phyloP scores from a whole-genome alignment of 2,329 filamentous ascomycete species.

The Ophiostoma quercus region DNA sequence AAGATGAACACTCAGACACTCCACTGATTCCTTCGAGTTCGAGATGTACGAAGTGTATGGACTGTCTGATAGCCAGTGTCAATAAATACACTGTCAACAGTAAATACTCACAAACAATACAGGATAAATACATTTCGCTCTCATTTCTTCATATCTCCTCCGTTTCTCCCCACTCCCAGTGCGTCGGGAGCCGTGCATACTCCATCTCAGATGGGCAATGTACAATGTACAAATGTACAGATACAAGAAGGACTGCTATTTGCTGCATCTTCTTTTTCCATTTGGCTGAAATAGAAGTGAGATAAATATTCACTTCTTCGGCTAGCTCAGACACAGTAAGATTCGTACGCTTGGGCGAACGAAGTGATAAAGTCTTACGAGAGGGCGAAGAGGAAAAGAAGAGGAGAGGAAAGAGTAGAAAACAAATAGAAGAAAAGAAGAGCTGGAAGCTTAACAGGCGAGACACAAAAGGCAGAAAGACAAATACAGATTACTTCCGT shows the following conservation, averaged over 20 bases:
- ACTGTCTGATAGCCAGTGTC: too few relatives aligned
- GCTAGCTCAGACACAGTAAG: background rate
- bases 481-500: background rate
- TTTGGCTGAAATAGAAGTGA: background rate
- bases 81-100: too few relatives aligned
- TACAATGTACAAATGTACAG: conserved; percentile 3
- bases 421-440: conserved; percentile 4
- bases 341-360: background rate
- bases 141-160: conserved; percentile 12
- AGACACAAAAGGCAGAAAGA: background rate
- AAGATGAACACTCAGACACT: background rate
- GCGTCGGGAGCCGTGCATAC: conserved; percentile 11
- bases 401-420: background rate
- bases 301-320: background rate
- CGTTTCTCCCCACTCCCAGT: conserved; percentile 1
- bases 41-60: too few relatives aligned
- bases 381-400: background rate
- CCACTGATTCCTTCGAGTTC: background rate
- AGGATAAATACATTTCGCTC: background rate
- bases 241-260: background rate
- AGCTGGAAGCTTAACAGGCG: background rate
- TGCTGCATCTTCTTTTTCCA: background rate
- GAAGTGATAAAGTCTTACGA: background rate
- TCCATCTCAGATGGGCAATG: background rate
- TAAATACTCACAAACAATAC: background rate